Percentiles rank a stretch among this genome's conserved stretches.
phyloP scores from a whole-genome alignment of 225 moss, liverwort and hornwort genomes.

The Lunularia cruciata region DNA sequence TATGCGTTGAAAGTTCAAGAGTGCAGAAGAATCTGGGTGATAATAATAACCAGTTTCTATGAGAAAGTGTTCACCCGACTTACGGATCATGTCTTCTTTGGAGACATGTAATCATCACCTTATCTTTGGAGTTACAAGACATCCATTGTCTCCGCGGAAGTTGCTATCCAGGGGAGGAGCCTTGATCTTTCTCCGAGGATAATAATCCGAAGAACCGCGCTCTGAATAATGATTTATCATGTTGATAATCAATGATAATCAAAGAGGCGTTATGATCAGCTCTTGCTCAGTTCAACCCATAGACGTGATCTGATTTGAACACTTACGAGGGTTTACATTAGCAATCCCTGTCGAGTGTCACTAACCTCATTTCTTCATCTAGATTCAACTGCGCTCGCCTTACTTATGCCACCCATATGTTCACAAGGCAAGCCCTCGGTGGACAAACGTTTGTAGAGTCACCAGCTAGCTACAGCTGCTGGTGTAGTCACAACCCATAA shows the following conservation, averaged over 20 bases:
- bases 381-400: constrained; percentile 62
- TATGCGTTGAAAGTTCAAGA: no score
- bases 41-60: no score
- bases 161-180: neutral
- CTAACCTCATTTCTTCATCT: constrained; percentile 23
- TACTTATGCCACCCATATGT: constrained; percentile 53
- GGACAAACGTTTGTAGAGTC: constrained; percentile 32
- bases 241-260: neutral
- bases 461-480: constrained; percentile 25
- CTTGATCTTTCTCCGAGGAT: neutral
- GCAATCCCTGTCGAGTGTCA: constrained; percentile 34
- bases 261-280: neutral
- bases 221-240: neutral
- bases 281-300: neutral
- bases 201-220: neutral
- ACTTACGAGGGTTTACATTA: constrained; percentile 54
- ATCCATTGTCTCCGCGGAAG: no score
- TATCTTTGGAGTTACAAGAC: no score
- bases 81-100: no score
- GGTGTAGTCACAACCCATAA: constrained; percentile 21
- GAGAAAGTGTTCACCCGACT: no score
- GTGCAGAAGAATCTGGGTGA: no score
- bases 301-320: no score
- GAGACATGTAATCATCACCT: no score
- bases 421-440: constrained; percentile 50